Conservation (phyloP, 176 grass and related monocot genomes). For the Areca catechu region DNA sequence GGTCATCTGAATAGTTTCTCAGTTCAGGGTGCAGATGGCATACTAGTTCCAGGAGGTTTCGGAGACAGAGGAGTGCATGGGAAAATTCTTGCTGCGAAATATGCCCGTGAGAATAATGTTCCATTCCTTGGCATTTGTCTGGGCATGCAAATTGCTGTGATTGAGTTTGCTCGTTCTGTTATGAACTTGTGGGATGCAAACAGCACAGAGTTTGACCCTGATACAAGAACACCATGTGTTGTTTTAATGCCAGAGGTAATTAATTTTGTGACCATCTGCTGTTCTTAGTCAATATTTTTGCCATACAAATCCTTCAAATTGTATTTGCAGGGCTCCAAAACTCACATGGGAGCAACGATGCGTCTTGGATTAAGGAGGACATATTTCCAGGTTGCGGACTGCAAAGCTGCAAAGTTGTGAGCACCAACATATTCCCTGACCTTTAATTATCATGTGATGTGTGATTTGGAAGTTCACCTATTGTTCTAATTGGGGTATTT, state of each 20-base stretch:
- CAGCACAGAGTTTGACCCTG: conserved; percentile 16
- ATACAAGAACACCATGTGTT: conserved; percentile 9
- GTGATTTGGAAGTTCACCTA: too few relatives aligned
- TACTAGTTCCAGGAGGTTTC: conserved; percentile 20
- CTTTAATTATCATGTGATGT: too few relatives aligned
- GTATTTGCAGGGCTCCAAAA: too few relatives aligned
- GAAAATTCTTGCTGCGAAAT: conserved; percentile 18
- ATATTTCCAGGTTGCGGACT: too few relatives aligned
- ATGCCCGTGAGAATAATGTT: conserved; percentile 18
- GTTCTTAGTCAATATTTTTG: background rate
- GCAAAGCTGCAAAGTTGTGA: too few relatives aligned
- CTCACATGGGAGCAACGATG: too few relatives aligned
- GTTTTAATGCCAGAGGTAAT: conserved; percentile 58
- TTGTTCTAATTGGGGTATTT: too few relatives aligned
- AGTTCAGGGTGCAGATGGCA: conserved; percentile 12
- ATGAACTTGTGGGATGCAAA: conserved; percentile 16
- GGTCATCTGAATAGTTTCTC: background rate
- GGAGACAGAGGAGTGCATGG: conserved; percentile 16
- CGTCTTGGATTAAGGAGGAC: too few relatives aligned
- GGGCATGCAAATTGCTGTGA: conserved; percentile 19
- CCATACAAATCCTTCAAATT: background rate
- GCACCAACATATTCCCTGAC: too few relatives aligned
- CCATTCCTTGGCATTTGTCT: conserved; percentile 20
- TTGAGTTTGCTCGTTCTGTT: conserved; percentile 14
- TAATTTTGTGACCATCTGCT: background rate